Evolutionary conservation across 192 early-diverging fungal genomes (phyloP).

Genomic region (Gonapodya sp.): DNA sequence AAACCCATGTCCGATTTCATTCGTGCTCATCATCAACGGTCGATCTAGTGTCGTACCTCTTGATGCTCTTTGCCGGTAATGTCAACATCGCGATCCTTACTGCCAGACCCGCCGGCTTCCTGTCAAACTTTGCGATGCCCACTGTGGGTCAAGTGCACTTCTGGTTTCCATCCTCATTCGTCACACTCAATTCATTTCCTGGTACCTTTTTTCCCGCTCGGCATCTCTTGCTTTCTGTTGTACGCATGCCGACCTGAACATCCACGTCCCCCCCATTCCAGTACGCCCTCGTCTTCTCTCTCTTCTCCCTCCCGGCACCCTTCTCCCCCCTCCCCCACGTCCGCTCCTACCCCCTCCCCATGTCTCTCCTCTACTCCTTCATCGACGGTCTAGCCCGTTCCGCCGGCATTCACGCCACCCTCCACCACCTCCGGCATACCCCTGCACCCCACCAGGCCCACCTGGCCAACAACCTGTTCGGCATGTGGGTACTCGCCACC

Average conservation of each 20-base stretch:
- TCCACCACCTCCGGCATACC: not conserved
- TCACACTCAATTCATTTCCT: too few species aligned
- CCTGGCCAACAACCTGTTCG: not conserved
- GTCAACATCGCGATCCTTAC: not conserved
- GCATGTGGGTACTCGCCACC: not conserved
- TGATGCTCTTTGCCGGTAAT: not conserved
- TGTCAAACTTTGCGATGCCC: not conserved
- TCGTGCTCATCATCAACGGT: not conserved
- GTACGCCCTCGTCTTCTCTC: not conserved
- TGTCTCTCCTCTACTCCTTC: not conserved
- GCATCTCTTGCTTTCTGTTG: not conserved
- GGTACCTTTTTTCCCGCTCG: not conserved
- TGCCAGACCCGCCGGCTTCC: not conserved
- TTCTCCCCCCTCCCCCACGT: not conserved
- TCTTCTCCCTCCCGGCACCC: not conserved
- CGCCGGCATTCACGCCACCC: not conserved
- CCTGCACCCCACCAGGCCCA: not conserved
- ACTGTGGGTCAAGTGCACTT: not conserved
- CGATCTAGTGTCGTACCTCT: not conserved
- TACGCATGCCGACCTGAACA: not conserved
- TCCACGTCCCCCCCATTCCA: not conserved
- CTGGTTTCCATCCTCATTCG: too few species aligned
- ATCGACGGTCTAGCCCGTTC: not conserved
- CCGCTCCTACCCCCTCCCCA: not conserved
- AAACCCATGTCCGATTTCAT: not conserved